A percentile compares a stretch with the other conserved stretches of the same genome.
phyloP scores from a whole-genome alignment of 345 rosid genomes.

The Arabis alpina region DNA sequence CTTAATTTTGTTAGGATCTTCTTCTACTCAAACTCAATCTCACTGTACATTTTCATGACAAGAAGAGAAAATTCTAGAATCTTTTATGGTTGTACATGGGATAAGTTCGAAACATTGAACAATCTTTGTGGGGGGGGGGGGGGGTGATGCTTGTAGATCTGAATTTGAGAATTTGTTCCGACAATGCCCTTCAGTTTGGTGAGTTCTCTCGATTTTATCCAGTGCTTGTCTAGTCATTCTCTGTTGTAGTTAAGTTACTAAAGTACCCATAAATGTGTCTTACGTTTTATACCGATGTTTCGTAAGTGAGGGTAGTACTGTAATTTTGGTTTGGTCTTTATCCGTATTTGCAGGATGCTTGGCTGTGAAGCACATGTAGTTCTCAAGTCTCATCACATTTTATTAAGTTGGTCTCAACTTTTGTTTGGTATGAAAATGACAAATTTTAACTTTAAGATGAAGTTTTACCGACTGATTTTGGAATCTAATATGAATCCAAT shows the following conservation, averaged over 20 bases:
- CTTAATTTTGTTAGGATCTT: conserved; percentile 33
- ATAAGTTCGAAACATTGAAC: not conserved
- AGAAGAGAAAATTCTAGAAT: not conserved
- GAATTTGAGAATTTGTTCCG: not conserved
- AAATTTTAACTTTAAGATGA: too few relatives aligned
- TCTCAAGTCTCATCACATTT: conserved; percentile 1
- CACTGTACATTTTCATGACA: conserved; percentile 42
- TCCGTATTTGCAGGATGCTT: conserved; percentile 43
- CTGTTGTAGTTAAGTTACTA: conserved; percentile 6
- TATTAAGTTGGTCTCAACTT: too few relatives aligned
- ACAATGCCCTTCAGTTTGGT: too few relatives aligned
- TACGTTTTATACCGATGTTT: not conserved
- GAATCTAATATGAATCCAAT: too few relatives aligned
- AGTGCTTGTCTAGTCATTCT: too few relatives aligned
- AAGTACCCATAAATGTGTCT: not conserved
- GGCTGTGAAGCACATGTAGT: conserved; percentile 49
- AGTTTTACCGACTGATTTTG: too few relatives aligned
- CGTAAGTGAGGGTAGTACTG: conserved; percentile 19
- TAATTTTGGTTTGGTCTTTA: conserved; percentile 22
- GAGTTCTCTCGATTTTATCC: too few relatives aligned
- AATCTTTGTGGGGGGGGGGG: not conserved
- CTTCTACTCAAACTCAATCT: conserved; percentile 4
- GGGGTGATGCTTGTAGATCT: not conserved
- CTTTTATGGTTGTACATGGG: not conserved
- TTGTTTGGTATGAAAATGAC: too few relatives aligned